phyloP scores from a whole-genome alignment of 129 eudicot genomes.

The Lonicera japonica region DNA sequence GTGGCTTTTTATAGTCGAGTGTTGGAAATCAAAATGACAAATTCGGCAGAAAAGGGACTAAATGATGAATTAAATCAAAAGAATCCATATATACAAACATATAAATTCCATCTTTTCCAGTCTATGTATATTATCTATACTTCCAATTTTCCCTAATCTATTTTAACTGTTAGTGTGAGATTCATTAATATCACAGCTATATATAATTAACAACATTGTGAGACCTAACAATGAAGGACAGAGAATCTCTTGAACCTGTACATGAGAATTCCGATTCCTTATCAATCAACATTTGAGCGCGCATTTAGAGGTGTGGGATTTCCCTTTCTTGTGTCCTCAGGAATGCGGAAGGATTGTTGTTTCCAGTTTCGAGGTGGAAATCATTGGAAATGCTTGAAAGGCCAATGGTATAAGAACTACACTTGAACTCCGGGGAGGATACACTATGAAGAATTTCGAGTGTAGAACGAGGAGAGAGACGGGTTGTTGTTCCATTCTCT shows the following conservation, averaged over 20 bases:
- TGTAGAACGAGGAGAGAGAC: slow-evolving; percentile 47
- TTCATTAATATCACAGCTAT: no score
- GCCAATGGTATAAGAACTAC: slow-evolving; percentile 2
- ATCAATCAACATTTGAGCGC: background rate
- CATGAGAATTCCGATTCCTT: slow-evolving; percentile 4
- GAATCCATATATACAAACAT: no score
- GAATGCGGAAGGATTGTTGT: background rate
- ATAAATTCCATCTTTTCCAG: no score
- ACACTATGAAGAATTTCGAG: slow-evolving; percentile 36
- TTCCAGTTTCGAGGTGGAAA: slow-evolving; percentile 13
- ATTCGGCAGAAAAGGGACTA: no score
- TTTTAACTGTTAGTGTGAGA: no score
- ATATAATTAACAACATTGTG: background rate
- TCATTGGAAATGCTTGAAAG: slow-evolving; percentile 10
- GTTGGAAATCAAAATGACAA: no score
- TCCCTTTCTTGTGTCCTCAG: slow-evolving; percentile 23
- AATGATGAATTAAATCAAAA: no score
- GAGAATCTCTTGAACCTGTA: background rate
- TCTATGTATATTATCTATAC: no score
- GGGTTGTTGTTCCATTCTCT: slow-evolving; percentile 20
- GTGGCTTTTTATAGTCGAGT: no score
- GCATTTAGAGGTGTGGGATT: slow-evolving; percentile 10
- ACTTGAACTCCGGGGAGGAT: slow-evolving; percentile 26
- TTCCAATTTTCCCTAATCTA: no score
- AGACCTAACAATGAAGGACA: background rate